Conservation (phyloP, 192 early-diverging fungal species). For the Geranomyces michiganensis region DNA sequence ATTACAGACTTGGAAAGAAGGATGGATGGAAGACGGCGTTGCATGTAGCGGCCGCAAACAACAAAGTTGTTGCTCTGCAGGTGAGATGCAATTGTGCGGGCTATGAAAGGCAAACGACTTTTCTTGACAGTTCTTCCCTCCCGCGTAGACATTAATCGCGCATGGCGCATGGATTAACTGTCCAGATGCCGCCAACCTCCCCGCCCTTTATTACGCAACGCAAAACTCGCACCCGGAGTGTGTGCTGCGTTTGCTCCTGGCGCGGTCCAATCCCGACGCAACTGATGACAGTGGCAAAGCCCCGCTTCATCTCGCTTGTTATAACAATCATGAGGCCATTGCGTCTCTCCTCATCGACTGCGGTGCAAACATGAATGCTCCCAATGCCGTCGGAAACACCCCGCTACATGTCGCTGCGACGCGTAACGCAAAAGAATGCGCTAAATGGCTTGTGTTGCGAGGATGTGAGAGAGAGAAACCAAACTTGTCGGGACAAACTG, state of each 20-base stretch:
- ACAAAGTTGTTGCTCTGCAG: slow-evolving; percentile 47
- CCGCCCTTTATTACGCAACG: slow-evolving; percentile 54
- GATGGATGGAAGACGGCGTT: slow-evolving; percentile 53
- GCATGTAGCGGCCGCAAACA: slow-evolving; percentile 53
- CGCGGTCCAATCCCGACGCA: slow-evolving; percentile 51
- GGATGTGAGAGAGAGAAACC: slow-evolving; percentile 46
- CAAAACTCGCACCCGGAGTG: slow-evolving; percentile 43
- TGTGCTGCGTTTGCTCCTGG: slow-evolving; percentile 45
- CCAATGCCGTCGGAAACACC: slow-evolving; percentile 58
- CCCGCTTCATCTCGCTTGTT: slow-evolving; percentile 52
- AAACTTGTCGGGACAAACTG: slow-evolving; percentile 55
- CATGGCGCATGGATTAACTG: slow-evolving; percentile 55
- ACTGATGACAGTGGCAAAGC: slow-evolving; percentile 53
- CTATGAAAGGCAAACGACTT: too few species aligned
- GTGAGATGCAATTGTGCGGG: slow-evolving; percentile 19
- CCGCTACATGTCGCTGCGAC: slow-evolving; percentile 56
- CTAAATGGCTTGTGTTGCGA: slow-evolving; percentile 52
- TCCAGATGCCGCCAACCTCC: slow-evolving; percentile 42
- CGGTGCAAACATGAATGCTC: slow-evolving; percentile 48
- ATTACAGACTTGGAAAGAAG: slow-evolving; percentile 48
- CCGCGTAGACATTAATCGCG: slow-evolving; percentile 40
- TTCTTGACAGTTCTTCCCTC: not conserved
- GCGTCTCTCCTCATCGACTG: slow-evolving; percentile 53
- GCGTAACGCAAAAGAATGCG: slow-evolving; percentile 50
- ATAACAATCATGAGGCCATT: slow-evolving; percentile 50